Evolutionary conservation across 192 early-diverging fungal genomes (phyloP), one percentile per base, ranked within the genome.

Genomic region (Coemansia sp.): DNA sequence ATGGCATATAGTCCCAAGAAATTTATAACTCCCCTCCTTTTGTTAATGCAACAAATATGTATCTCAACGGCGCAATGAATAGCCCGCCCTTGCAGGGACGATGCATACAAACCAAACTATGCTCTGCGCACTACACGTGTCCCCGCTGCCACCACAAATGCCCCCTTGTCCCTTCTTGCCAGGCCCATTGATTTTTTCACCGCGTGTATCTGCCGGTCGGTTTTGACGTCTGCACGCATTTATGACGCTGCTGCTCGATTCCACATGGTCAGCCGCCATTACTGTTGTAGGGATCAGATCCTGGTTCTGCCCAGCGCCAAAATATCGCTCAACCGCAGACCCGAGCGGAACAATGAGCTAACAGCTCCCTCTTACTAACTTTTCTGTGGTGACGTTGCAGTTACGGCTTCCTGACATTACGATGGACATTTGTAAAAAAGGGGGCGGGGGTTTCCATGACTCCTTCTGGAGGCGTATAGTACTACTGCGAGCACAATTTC

Each of bases 11-110:
- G 47, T 17, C 5, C 47, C 47, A 20, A 48, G 12, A 48, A 48
- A 48, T 21, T 3, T 19, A 48, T 19, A 8, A 15, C 47, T 48
- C 47, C 47, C 47, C n/a, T 20, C 21, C 6, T 20, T 48, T 8
- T 20, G 19, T 2, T 19, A 48, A n/a, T 44, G 40, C 15, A 15
- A n/a, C 25, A 36, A 28, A 15, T 19, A 56, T 15, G 54, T 20
- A 36, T 56, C n/a, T 26, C 34, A n/a, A 36, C 36, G 5, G 31
- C 14, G 31, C 54, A 12, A 57, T 57, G 36, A 57, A 40, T 57
- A 21, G 36, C 56, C 21, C 34, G 19, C 9, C 56, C 56, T 57
- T 57, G 56, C 56, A 57, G 56, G 56, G 56, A 17, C 9, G 56
- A 8, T 48, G 47, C 47, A 48, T 48, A 48, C 47, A 20, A 48